These are phyloP conservation scores for Calycina herbarum DNA, from an alignment of 2,329 filamentous ascomycete genomes.

Conservation along the genomic window DNA sequence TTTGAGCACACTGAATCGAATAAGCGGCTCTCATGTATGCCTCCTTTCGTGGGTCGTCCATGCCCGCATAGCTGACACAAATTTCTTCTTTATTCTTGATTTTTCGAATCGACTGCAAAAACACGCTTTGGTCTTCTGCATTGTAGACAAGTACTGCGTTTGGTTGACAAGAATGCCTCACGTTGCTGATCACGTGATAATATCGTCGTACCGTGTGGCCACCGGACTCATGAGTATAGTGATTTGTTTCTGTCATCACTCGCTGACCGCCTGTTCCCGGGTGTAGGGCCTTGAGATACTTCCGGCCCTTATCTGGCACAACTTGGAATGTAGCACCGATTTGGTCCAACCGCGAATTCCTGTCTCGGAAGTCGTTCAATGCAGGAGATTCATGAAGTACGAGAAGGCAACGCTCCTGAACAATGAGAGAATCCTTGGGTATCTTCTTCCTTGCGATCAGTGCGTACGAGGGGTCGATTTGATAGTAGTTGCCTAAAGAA, in stretches of 20 bases:
- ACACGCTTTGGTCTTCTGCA: not conserved
- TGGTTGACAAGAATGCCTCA: conserved; percentile 7
- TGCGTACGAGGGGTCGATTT: not conserved
- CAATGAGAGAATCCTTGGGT: not conserved
- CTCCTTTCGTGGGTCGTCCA: not conserved
- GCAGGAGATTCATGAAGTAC: not conserved
- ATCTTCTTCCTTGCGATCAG: not conserved
- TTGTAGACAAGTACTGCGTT: not conserved
- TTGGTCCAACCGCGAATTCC: not conserved
- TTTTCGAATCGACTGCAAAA: not conserved
- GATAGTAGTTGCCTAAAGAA: not conserved
- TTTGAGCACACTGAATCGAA: not conserved
- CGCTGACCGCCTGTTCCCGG: not conserved
- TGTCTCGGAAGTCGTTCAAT: not conserved
- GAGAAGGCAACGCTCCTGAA: conserved; percentile 6
- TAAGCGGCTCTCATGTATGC: not conserved
- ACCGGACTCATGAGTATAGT: conserved; percentile 2
- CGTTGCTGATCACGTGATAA: conserved; percentile 7
- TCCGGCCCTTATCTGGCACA: not conserved
- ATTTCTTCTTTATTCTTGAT: not conserved
- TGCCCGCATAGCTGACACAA: not conserved
- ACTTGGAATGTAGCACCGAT: not conserved
- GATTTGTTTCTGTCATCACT: not conserved
- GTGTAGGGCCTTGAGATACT: not conserved
- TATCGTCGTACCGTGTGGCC: conserved; percentile 3